Conservation (phyloP, 768 basidiomycete genomes). For the Kwoniella heveanensis region DNA sequence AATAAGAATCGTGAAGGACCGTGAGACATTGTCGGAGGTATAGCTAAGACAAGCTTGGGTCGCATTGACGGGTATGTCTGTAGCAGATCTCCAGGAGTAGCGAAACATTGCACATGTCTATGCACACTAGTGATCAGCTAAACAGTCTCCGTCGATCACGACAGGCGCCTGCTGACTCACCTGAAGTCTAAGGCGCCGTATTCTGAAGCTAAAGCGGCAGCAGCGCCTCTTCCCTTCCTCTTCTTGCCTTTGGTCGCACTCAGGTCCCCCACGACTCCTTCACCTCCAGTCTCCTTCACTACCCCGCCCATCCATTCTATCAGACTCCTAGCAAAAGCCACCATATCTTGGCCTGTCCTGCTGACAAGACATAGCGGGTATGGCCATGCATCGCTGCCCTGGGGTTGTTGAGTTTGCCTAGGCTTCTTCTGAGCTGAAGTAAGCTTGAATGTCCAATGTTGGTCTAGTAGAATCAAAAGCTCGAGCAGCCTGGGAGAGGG, state of each 20-base stretch:
- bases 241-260: constrained; percentile 54
- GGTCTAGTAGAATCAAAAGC: constrained; percentile 90
- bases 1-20: constrained; percentile 87
- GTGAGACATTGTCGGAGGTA: constrained; percentile 88
- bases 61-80: constrained; percentile 81
- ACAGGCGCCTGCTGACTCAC: no score
- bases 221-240: constrained; percentile 59
- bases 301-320: constrained; percentile 99
- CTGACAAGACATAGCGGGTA: constrained; percentile 90
- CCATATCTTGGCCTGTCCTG: constrained; percentile 86
- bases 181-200: constrained; percentile 87
- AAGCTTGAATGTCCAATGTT: constrained; percentile 88
- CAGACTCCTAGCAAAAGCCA: constrained; percentile 91
- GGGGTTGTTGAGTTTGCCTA: constrained; percentile 24
- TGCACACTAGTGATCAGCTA: neutral
- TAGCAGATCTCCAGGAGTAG: constrained; percentile 75
- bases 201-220: constrained; percentile 66
- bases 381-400: constrained; percentile 40
- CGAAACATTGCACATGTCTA: constrained; percentile 91
- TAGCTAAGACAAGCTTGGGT: constrained; percentile 90
- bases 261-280: constrained; percentile 61
- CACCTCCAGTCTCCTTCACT: constrained; percentile 87
- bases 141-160: no score
- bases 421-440: constrained; percentile 24
- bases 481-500: constrained; percentile 93